Base-by-base conservation (phyloP, 164 flowering plant genomes). In the Protea cynaroides region DNA sequence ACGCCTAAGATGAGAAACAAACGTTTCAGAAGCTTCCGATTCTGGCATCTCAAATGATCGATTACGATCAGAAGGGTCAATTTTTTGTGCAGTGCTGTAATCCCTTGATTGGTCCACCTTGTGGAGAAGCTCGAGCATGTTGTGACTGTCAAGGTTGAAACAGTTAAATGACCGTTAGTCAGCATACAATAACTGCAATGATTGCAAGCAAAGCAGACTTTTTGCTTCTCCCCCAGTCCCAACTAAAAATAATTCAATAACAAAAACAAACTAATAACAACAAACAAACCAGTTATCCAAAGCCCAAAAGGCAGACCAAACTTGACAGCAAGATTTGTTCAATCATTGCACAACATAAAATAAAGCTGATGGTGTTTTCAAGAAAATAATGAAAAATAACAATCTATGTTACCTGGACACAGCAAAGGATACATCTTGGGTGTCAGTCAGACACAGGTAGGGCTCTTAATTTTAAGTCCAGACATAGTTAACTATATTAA, bases 81-180 rank as follows among this genome's bases (percentile, higher is more conserved):
- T 66, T 37, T 72, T 74, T 53, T 59, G 63, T 52, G 57, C 38
- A 3, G 58, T 57, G 10, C 78, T 74, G 67, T 61, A 72, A 34
- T 85, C 90, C 73, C 72, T 79, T 63, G 87, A 77, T 62, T 80
- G 89, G 58, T 90, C 96, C 71, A 87, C 92, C 81, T 90, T 90
- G 64, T 86, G 84, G 69, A 88, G 85, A 70, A 89, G 96, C 75
- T 92, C 91, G 19, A 89, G 88, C 95, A 92, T 88, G 76, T 92
- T 83, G 75, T 84, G 89, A 77, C 96, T 92, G 84, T 74, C 67
- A 71, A 8, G 29, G 24, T 64, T 40, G 59, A 46, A 58, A 59
- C 40, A 64, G 18, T 40, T 17, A 29, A 44, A 55, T 53, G 3
- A 12, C 38, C 8, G 21, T 21, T 55, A 55, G 22, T 44, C 18